These are phyloP conservation scores for Skeletonema grethae DNA, from an alignment of 108 stramenopile species.

Conservation along the genomic window DNA sequence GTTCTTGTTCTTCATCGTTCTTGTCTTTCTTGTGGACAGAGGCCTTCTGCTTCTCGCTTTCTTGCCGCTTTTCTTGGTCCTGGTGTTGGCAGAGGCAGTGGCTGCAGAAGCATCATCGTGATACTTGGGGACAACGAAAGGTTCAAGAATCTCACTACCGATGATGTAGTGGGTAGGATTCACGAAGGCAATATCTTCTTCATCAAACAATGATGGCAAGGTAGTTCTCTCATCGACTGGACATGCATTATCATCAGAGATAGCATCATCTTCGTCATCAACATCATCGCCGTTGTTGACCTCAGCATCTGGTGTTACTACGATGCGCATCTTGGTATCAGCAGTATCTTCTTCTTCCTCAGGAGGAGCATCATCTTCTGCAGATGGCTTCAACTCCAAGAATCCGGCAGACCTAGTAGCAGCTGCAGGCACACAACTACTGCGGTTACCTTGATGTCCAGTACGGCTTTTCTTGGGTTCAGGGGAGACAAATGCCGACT, in stretches of 20 bases:
- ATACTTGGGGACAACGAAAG: not conserved
- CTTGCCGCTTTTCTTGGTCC: not conserved
- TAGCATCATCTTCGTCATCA: not conserved
- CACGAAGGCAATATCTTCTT: not conserved
- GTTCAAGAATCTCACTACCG: conserved; percentile 1
- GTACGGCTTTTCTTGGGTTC: too few relatives aligned
- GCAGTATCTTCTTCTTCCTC: too few relatives aligned
- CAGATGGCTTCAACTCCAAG: too few relatives aligned
- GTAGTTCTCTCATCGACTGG: not conserved
- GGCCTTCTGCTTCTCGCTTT: not conserved
- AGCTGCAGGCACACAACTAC: too few relatives aligned
- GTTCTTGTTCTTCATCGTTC: not conserved
- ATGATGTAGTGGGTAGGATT: conserved; percentile 5
- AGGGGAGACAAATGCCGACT: too few relatives aligned
- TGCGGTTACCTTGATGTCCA: too few relatives aligned
- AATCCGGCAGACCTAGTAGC: too few relatives aligned
- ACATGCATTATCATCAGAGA: not conserved
- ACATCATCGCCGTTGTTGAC: not conserved
- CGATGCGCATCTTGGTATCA: too few relatives aligned
- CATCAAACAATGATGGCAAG: not conserved
- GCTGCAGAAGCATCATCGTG: not conserved
- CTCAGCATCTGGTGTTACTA: too few relatives aligned
- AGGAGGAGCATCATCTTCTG: too few relatives aligned
- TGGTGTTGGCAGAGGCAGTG: too few relatives aligned
- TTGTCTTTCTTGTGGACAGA: too few relatives aligned